Evolutionary conservation across 805 yeast species (phyloP), one percentile per base, ranked within the genome.

Genomic region (Danielozyma ontarioensis): DNA sequence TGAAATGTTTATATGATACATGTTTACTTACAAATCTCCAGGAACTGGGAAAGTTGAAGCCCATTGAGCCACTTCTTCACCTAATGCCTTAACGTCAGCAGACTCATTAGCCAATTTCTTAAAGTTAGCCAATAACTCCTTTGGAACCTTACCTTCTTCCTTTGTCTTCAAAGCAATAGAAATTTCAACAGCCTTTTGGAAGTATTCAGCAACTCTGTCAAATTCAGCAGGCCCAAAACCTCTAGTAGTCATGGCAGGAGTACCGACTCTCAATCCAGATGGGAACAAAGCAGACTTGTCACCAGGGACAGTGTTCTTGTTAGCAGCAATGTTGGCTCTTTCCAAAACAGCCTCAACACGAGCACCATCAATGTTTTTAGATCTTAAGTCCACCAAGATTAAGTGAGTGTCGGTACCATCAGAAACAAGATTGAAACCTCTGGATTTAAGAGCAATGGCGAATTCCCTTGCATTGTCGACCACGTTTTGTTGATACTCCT

Each of bases 221-320:
- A 90, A 93, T 58, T 93, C 97, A 39, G 70, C 80, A 61, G 84
- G 88, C 39, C 88, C 84, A 51, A 88, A 77, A 47, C 98, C 98
- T 71, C 98, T 86, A 39, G 97, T 86, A 44, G 96, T 78, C 97
- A 90, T 90, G 37, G 97, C 97, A 46, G 98, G 98, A 32, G 98
- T 84, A 56, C 98, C 98, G 42, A 90, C 83, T 70, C 98, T 84
- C 45, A 90, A 78, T 61, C 98, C 98, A 51, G 95, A 90, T 59
- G 98, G 97, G 44, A 88, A 90, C 44, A 90, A 74, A 34, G 97
- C 97, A 28, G 95, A 83, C 66, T 83, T 86, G 69, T 90, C 98
- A 58, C 97, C 97, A 43, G 98, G 97, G 45, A 90, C 87, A 29
- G 98, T 82, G 78, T 93, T 93, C 71, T 93, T 93, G 79, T 93